Conservation (phyloP, 2,329 filamentous ascomycete species). For the Stenocarpella maydis region DNA sequence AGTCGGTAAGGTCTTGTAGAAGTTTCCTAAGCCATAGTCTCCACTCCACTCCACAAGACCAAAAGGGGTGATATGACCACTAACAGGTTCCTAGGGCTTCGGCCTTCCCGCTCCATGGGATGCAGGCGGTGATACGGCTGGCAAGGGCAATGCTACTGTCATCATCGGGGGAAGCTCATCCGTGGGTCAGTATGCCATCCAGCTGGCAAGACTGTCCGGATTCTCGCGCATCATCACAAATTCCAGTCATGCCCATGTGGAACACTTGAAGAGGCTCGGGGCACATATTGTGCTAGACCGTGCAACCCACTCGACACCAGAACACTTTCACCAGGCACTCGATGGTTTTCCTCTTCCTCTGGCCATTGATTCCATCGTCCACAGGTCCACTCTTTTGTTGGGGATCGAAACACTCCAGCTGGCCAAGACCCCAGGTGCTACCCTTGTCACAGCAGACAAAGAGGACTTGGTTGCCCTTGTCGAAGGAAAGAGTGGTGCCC, state of each 20-base stretch:
- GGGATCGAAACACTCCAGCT: conserved; percentile 41
- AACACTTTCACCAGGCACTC: conserved; percentile 40
- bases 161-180: conserved; percentile 43
- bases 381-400: conserved; percentile 41
- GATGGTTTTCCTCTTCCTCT: conserved; percentile 41
- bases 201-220: conserved; percentile 52
- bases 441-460: not conserved
- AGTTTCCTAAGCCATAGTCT: not conserved
- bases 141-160: conserved; percentile 52
- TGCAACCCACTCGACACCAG: conserved; percentile 35
- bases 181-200: conserved; percentile 54
- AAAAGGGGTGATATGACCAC: not conserved
- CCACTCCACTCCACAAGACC: too few species aligned
- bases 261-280: conserved; percentile 38
- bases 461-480: not conserved
- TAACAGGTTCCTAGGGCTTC: conserved; percentile 8
- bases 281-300: conserved; percentile 37
- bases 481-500: conserved; percentile 34
- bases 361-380: conserved; percentile 44
- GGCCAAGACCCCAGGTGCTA: conserved; percentile 33
- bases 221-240: conserved; percentile 52
- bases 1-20: not conserved
- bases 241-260: conserved; percentile 48
- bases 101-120: conserved; percentile 44
- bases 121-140: conserved; percentile 42